Conservation (phyloP, 371 early-diverging fungal genomes). For the Funneliformis caledonium region DNA sequence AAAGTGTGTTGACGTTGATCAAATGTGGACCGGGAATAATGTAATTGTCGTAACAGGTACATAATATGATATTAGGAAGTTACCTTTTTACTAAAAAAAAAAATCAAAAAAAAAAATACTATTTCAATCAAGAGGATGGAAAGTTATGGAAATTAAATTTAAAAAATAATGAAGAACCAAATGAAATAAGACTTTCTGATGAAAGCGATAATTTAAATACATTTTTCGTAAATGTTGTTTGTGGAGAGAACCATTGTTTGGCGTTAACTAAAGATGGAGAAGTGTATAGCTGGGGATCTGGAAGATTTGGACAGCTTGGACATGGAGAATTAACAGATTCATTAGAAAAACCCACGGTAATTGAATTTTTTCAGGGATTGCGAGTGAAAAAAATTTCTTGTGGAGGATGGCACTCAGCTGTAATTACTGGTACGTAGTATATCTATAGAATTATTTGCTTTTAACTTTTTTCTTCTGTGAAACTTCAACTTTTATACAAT, state of each 20-base stretch:
- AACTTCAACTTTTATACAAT: not conserved
- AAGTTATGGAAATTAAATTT: constrained; percentile 27
- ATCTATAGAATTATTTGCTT: not conserved
- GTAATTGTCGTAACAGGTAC: constrained; percentile 24
- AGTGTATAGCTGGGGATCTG: constrained; percentile 40
- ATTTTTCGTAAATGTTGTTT: constrained; percentile 28
- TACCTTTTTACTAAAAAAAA: not conserved
- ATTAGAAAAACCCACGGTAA: constrained; percentile 23
- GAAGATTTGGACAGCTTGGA: constrained; percentile 40
- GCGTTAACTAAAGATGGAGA: constrained; percentile 34
- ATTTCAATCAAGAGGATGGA: not conserved
- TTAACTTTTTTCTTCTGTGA: not conserved
- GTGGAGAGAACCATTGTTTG: constrained; percentile 37
- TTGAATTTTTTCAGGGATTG: constrained; percentile 38
- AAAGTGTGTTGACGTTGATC: constrained; percentile 18
- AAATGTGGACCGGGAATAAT: constrained; percentile 21
- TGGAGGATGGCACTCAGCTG: constrained; percentile 39
- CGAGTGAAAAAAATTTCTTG: constrained; percentile 35
- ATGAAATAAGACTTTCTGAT: not conserved
- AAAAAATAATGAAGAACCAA: not conserved
- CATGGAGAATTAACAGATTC: constrained; percentile 30
- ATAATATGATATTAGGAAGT: not conserved
- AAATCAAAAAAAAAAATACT: not conserved
- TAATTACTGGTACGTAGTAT: constrained; percentile 34
- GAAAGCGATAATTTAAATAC: not conserved